Base-by-base conservation (phyloP, 2,329 filamentous ascomycete species). In the Fusarium torreyae region DNA sequence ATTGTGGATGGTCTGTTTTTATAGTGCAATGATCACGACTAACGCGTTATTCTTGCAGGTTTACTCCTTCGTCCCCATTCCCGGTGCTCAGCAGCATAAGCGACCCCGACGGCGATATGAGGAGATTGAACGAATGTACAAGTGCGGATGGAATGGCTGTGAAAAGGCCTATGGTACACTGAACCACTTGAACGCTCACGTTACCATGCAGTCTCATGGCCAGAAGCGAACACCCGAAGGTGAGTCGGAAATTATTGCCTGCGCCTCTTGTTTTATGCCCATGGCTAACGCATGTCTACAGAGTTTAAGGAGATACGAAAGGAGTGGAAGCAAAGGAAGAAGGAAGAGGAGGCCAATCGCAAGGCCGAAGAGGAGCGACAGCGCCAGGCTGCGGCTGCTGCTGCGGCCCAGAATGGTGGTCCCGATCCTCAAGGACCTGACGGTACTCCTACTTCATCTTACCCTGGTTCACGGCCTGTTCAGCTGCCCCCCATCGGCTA, bases 41-140 rank as follows among this genome's bases (percentile, higher is more conserved):
- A 57, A 64, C 20, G 20, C 6, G 20, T 14, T 43, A 13, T 9
- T 17, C 7, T 40, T 63, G n/a, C 87, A 98, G 87, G 95, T 99
- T 40, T 98, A 98, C 79, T 98, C 94, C 1, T 98, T 99, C 77
- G 96, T 98, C 33, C 95, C 96, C 0, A 98, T 98, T 75, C 96
- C 96, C 3, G 96, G 96, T 69, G 94, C 95, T 14, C 94, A 98
- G 78, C 96, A 99, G 79, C 95, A 98, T 80, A 99, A 99, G 85
- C 90, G 96, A 61, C 96, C 96, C 14, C 89, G 96, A 69, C 87
- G 96, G 75, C 89, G 96, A 55, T 99, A 98, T 76, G 96, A 99
- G 81, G 96, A 99, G 79, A 99, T 99, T 74, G 96, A 99, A 84
- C 91, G 96, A 77, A 98, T 99, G 96, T 98, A 99, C 86, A 98